phyloP scores from a whole-genome alignment of 1,139 yeast species.

The Debaryomycetaceae sp. region DNA sequence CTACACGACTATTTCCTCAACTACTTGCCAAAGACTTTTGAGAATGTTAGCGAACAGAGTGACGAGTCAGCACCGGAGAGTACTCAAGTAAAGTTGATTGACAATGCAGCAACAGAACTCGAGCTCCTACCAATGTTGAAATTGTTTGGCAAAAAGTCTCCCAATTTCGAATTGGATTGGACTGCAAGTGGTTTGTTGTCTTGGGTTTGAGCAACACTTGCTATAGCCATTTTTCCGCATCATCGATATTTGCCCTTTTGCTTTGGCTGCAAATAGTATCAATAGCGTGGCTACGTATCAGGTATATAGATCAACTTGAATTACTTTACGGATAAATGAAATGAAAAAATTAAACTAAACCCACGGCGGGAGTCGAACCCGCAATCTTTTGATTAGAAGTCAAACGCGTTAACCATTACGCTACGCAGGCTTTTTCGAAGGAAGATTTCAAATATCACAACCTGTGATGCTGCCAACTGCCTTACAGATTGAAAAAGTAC shows the following conservation, averaged over 20 bases:
- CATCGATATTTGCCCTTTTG: neutral
- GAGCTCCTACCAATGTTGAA: slow-evolving; percentile 34
- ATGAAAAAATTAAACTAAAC: too few species aligned
- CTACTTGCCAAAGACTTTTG: slow-evolving; percentile 27
- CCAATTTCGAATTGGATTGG: slow-evolving; percentile 39
- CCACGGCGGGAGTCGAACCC: too few species aligned
- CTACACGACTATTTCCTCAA: slow-evolving; percentile 37
- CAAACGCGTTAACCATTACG: too few species aligned
- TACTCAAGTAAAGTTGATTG: slow-evolving; percentile 20
- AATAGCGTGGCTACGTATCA: too few species aligned
- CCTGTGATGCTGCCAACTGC: too few species aligned
- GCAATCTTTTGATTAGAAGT: too few species aligned
- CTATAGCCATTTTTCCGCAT: neutral
- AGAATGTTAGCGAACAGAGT: slow-evolving; percentile 8
- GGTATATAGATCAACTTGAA: too few species aligned
- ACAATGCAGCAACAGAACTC: slow-evolving; percentile 18
- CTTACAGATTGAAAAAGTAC: too few species aligned
- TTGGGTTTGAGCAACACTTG: slow-evolving; percentile 17
- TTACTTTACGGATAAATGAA: too few species aligned
- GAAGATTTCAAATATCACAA: too few species aligned
- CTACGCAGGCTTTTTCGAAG: too few species aligned
- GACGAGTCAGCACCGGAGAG: slow-evolving; percentile 7
- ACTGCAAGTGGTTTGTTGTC: slow-evolving; percentile 28
- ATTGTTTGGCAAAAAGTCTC: slow-evolving; percentile 25
- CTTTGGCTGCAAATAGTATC: too few species aligned